phyloP scores from a whole-genome alignment of 176 grass and related monocot genomes.

The Sorghum bicolor region Sorghum_bicolor_NCBIv3 NC_012874.2:7349501-7350000 shows the following conservation, averaged over 20 bases:
- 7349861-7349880: constrained; percentile 81
- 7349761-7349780: not conserved
- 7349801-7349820: too few relatives aligned
- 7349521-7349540: constrained; percentile 9
- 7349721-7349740: too few relatives aligned
- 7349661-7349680: not conserved
- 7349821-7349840: constrained; percentile 1
- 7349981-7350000: constrained; percentile 35
- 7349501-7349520: constrained; percentile 35
- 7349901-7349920: constrained; percentile 60
- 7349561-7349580: constrained; percentile 49
- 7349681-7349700: too few relatives aligned
- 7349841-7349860: not conserved
- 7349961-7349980: constrained; percentile 44
- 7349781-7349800: not conserved
- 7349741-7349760: not conserved
- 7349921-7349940: constrained; percentile 64
- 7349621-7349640: not conserved
- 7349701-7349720: too few relatives aligned
- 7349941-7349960: constrained; percentile 79
- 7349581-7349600: not conserved
- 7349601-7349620: constrained; percentile 30
- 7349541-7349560: constrained; percentile 38
- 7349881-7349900: constrained; percentile 52
- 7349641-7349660: not conserved